These are phyloP conservation scores for Sarcodon sp. DNA, from an alignment of 768 basidiomycete genomes.

Conservation along the genomic window DNA sequence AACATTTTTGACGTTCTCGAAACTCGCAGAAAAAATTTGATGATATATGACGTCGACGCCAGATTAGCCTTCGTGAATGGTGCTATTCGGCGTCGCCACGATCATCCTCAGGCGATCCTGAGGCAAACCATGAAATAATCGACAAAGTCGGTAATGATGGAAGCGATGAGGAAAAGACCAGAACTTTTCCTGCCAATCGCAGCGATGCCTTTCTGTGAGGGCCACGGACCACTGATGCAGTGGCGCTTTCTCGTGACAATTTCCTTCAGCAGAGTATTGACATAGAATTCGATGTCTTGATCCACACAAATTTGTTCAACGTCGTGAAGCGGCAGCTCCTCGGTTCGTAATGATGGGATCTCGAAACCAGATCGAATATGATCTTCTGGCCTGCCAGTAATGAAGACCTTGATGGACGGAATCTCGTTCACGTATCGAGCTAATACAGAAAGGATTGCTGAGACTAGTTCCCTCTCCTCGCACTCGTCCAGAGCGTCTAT, in stretches of 20 bases:
- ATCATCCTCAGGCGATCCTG: no score
- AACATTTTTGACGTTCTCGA: no score
- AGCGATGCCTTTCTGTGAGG: no score
- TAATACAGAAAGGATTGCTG: not conserved
- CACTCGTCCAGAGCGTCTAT: slow-evolving; percentile 26
- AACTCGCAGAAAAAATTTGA: not conserved
- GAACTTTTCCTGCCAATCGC: no score
- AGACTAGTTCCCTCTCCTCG: slow-evolving; percentile 1
- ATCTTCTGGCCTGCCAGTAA: not conserved
- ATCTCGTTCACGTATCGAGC: not conserved
- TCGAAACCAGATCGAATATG: not conserved
- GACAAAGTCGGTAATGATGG: no score
- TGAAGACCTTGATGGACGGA: not conserved
- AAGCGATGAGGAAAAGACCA: no score
- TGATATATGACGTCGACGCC: not conserved
- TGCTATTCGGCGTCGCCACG: no score
- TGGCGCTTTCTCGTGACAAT: no score
- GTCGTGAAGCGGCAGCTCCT: not conserved
- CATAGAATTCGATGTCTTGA: not conserved
- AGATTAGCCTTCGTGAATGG: not conserved
- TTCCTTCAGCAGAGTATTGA: not conserved
- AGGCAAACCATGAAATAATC: no score
- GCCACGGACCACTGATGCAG: no score
- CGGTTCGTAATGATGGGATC: no score
- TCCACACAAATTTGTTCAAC: not conserved